Conservation (phyloP, 176 grass and related monocot genomes). For the bread wheat (Triticum aestivum) region IWGSC_CS_RefSeq_v2.1 NC_057803.1:676054034-676054533, state of each 20-base stretch:
- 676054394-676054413: constrained; percentile 57
- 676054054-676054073: constrained; percentile 40
- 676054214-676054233: constrained; percentile 40
- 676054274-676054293: constrained; percentile 31
- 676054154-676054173: constrained; percentile 58
- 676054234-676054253: constrained; percentile 4
- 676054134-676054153: constrained; percentile 66
- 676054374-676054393: constrained; percentile 69
- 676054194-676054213: constrained; percentile 49
- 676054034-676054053: constrained; percentile 36
- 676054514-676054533: constrained; percentile 31
- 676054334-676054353: constrained; percentile 47
- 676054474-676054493: constrained; percentile 27
- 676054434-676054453: constrained; percentile 22
- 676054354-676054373: constrained; percentile 41
- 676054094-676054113: constrained; percentile 53
- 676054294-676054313: constrained; percentile 43
- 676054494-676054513: constrained; percentile 49
- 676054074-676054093: constrained; percentile 63
- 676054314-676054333: constrained; percentile 57
- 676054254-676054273: constrained; percentile 13
- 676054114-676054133: constrained; percentile 41
- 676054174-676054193: constrained; percentile 65
- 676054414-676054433: constrained; percentile 9
- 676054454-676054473: neutral